Percentiles rank a stretch among this genome's conserved stretches.
Conservation (phyloP, 768 basidiomycete species). For the Chalciporus piperatus region DNA sequence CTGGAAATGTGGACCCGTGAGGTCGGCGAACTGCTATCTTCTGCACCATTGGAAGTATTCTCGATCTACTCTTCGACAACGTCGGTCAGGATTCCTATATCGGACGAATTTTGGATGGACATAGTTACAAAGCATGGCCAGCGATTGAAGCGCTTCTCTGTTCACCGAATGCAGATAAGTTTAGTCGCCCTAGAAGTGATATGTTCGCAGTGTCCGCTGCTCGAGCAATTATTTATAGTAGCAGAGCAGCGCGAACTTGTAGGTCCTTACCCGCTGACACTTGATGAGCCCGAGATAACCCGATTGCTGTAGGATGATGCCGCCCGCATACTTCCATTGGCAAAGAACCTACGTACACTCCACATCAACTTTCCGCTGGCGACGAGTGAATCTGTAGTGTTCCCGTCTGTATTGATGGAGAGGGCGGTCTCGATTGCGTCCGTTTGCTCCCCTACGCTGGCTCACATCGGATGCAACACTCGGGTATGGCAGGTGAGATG, state of each 20-base stretch:
- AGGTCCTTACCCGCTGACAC: background rate
- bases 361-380: constrained; percentile 55
- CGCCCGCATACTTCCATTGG: constrained; percentile 38
- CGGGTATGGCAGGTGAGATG: constrained; percentile 65
- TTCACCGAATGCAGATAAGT: constrained; percentile 61
- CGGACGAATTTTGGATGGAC: constrained; percentile 48
- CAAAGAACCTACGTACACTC: constrained; percentile 48
- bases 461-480: constrained; percentile 66
- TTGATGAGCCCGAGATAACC: background rate
- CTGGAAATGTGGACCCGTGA: constrained; percentile 44
- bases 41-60: constrained; percentile 54
- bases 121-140: constrained; percentile 51
- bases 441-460: constrained; percentile 49
- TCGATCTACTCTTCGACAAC: constrained; percentile 57
- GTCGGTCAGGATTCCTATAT: constrained; percentile 37
- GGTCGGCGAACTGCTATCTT: constrained; percentile 41
- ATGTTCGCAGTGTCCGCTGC: constrained; percentile 48
- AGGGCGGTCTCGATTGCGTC: constrained; percentile 46
- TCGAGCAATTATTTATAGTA: constrained; percentile 67
- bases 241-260: constrained; percentile 49
- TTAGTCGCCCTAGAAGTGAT: constrained; percentile 49
- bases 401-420: constrained; percentile 19
- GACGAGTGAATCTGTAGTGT: constrained; percentile 16
- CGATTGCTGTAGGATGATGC: constrained; percentile 16
- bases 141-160: constrained; percentile 54